Evolutionary conservation across 345 rosid species (phyloP).

Genomic region (Melastoma malabathricum): DNA sequence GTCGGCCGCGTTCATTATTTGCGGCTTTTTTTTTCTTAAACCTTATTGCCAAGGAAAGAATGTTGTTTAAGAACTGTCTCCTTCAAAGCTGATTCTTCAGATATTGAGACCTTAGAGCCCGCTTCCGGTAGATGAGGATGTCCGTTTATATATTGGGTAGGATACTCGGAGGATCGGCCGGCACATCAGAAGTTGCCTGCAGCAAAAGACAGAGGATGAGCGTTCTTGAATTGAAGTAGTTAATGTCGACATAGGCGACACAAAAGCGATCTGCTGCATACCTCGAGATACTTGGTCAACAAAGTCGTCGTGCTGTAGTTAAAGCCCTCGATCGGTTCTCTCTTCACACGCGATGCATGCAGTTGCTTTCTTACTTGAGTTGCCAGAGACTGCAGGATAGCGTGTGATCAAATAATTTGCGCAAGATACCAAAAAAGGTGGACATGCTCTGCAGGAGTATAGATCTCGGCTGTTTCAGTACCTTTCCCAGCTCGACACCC

Average conservation of each 20-base stretch:
- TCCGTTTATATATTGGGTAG: slow-evolving; percentile 31
- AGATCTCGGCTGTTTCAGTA: slow-evolving; percentile 9
- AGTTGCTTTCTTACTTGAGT: slow-evolving; percentile 90
- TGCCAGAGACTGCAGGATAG: slow-evolving; percentile 50
- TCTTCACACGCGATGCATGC: slow-evolving; percentile 54
- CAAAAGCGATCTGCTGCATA: slow-evolving; percentile 9
- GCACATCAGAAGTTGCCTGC: slow-evolving; percentile 49
- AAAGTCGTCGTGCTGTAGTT: slow-evolving; percentile 70
- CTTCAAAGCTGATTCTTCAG: too few relatives aligned
- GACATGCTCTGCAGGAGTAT: background rate
- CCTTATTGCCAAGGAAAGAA: too few relatives aligned
- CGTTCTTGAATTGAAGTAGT: background rate
- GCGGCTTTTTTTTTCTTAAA: too few relatives aligned
- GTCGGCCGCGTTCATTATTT: too few relatives aligned
- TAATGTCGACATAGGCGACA: too few relatives aligned
- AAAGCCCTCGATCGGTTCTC: slow-evolving; percentile 59
- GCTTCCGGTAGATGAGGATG: too few relatives aligned
- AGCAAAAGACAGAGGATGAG: background rate
- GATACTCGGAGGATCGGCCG: slow-evolving; percentile 31
- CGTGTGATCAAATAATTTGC: background rate
- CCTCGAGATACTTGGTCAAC: slow-evolving; percentile 67
- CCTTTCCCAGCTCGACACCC: slow-evolving; percentile 99
- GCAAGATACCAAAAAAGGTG: background rate
- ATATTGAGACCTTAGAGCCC: too few relatives aligned
- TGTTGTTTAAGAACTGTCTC: too few relatives aligned